A percentile compares a stretch with the other conserved stretches of the same genome.
Evolutionary conservation across 1,284 basidiomycete genomes (phyloP).

Genomic region (Papiliotrema laurentii): DNA sequence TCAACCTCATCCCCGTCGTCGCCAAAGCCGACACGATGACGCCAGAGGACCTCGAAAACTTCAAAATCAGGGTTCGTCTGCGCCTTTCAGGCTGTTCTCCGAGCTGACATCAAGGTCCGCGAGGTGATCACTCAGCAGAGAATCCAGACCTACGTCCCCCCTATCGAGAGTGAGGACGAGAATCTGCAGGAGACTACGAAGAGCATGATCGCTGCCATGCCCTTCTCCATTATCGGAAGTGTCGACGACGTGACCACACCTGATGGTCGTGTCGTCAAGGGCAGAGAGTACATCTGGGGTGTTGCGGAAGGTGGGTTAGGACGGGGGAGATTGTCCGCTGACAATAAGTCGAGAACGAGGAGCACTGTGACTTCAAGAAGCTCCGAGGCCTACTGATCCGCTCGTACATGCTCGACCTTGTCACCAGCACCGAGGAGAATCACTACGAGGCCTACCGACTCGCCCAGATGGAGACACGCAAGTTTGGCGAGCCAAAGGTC

Average conservation of each 20-base stretch:
- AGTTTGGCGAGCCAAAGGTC: slow-evolving; percentile 97
- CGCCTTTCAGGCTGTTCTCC: neutral
- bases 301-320: slow-evolving; percentile 76
- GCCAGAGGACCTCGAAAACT: slow-evolving; percentile 80
- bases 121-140: slow-evolving; percentile 86
- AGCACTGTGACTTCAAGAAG: slow-evolving; percentile 99
- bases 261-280: slow-evolving; percentile 92
- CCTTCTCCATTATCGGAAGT: slow-evolving; percentile 97
- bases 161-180: slow-evolving; percentile 87
- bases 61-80: slow-evolving; percentile 81
- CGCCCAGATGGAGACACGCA: slow-evolving; percentile 99
- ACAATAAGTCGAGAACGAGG: slow-evolving; percentile 85
- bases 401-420: slow-evolving; percentile 98
- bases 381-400: slow-evolving; percentile 92
- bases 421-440: slow-evolving; percentile 88
- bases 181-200: slow-evolving; percentile 82
- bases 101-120: slow-evolving; percentile 61
- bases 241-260: slow-evolving; percentile 87
- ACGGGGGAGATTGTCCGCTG: neutral
- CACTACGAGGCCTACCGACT: slow-evolving; percentile 99
- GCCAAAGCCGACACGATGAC: slow-evolving; percentile 97
- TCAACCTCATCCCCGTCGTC: slow-evolving; percentile 96
- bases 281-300: slow-evolving; percentile 99
- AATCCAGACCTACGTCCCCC: slow-evolving; percentile 92
- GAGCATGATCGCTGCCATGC: slow-evolving; percentile 79